These are phyloP conservation scores for Cucurbita pepo DNA, from an alignment of 306 rosid genomes.

Conservation along the genomic window DNA sequence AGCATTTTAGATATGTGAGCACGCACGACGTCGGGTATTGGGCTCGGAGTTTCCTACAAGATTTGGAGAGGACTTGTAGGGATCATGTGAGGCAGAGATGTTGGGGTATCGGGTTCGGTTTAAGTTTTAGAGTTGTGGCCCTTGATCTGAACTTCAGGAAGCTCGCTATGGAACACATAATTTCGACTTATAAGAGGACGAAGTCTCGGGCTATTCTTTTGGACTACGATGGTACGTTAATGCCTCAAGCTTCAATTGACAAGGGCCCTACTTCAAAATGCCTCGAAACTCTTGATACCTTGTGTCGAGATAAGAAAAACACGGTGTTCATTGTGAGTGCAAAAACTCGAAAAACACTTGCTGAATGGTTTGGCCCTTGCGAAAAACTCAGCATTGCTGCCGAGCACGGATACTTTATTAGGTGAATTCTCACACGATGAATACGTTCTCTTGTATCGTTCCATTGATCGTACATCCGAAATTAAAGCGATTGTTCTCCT, in stretches of 20 bases:
- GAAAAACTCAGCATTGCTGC: constrained; percentile 72
- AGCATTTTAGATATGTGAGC: constrained; percentile 78
- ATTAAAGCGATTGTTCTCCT: neutral
- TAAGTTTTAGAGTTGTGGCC: constrained; percentile 77
- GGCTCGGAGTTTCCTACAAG: constrained; percentile 79
- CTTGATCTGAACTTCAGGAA: constrained; percentile 70
- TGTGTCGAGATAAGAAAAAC: constrained; percentile 58
- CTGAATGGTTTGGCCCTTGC: constrained; percentile 68
- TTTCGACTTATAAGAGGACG: constrained; percentile 56
- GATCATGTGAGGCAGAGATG: constrained; percentile 60
- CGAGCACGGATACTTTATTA: constrained; percentile 71
- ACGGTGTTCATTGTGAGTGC: constrained; percentile 69
- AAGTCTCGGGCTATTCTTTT: constrained; percentile 55
- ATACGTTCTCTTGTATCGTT: neutral
- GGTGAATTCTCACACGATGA: constrained; percentile 17
- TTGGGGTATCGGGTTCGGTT: constrained; percentile 85
- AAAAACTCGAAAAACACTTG: constrained; percentile 37
- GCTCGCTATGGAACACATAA: constrained; percentile 65
- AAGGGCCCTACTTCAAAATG: constrained; percentile 50
- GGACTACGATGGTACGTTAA: constrained; percentile 72
- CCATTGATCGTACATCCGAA: neutral
- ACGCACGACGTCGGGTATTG: constrained; percentile 83
- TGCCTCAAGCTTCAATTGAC: constrained; percentile 57
- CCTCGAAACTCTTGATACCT: constrained; percentile 35
- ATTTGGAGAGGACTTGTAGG: constrained; percentile 62